Base-by-base conservation (phyloP, 2,329 filamentous ascomycete species). In the Coniochaeta hoffmannii region DNA sequence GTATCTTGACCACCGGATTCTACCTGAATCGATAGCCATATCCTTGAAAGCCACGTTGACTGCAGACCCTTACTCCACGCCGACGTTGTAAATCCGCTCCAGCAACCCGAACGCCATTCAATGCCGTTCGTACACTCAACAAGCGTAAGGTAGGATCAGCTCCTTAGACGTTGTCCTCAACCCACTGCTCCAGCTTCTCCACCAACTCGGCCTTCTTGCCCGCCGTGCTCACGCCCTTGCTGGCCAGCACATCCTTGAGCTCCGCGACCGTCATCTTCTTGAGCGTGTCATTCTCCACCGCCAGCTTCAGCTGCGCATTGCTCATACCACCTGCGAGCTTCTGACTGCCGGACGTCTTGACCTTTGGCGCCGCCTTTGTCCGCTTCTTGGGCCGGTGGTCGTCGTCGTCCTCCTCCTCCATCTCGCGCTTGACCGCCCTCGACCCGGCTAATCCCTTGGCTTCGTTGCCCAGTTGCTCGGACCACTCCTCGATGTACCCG, bases 401-500 rank as follows among this genome's bases (percentile, higher is more conserved):
- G 1, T 71, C 73, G 2, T 65, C 69, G 1, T 73, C 73, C 2
- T 76, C 76, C 1, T 70, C 73, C 9, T 77, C 77, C 0, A 72
- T 69, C 55, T 81, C 79, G 19, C 79, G 75, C 66, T 86, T 86
- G 44, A 77, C 64, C 0, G 74, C 70, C 44, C 73, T 73, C 31
- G 66, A 66, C 26, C 70, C 67, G 54, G 68, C 65, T 5, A 73
- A 64, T 10, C 66, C 63, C 2, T 62, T 65, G 0, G 75, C 68
- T 56, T 85, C 82, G 9, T 79, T 71, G 30, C 88, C 81, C 6
- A 97, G 76, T 11, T 80, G 77, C 34, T 82, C 75, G 4, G 88
- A 86, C 86, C 92, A 96, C 32, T 89, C 85, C 49, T 87, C 76
- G 10, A 96, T 80, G 65, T 90, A 89, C 2, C 83, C 81, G 0